Percentiles rank a stretch among this genome's conserved stretches.
These are phyloP conservation scores for Euphorbia neoarborescens DNA, from an alignment of 441 rosid species.

Conservation along the genomic window DNA sequence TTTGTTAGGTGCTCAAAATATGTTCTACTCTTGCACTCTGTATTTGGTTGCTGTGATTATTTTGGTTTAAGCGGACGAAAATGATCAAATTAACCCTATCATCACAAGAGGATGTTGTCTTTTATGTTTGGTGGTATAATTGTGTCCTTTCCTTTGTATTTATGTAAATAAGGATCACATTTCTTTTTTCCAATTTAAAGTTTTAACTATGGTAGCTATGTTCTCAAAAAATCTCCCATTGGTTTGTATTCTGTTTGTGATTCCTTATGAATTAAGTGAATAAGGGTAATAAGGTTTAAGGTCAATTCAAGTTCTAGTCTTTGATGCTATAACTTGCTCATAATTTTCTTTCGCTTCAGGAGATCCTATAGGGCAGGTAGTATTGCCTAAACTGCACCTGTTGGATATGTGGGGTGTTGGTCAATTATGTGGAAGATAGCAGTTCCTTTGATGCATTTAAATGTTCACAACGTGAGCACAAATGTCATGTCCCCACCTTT, in stretches of 20 bases:
- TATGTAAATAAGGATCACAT: neutral
- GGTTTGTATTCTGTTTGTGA: neutral
- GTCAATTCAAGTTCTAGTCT: neutral
- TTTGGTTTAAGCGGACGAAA: neutral
- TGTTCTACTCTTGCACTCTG: neutral
- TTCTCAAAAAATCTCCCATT: neutral
- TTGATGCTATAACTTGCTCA: neutral
- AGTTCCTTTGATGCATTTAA: conserved; percentile 40
- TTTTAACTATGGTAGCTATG: neutral
- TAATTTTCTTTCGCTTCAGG: conserved; percentile 36
- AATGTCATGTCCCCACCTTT: conserved; percentile 46
- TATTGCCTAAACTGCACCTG: conserved; percentile 90
- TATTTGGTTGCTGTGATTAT: neutral
- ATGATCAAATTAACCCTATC: neutral
- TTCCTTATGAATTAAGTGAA: neutral
- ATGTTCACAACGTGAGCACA: conserved; percentile 85
- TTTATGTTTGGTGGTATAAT: neutral
- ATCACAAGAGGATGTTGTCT: neutral
- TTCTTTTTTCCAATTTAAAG: neutral
- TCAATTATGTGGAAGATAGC: conserved; percentile 40
- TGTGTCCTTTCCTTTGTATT: neutral
- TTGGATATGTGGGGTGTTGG: conserved; percentile 66
- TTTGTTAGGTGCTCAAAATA: neutral
- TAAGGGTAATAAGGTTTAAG: neutral
- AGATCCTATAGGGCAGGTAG: conserved; percentile 88